These are phyloP conservation scores for Auricularia auricula-judae DNA, from an alignment of 768 basidiomycete genomes.

Conservation along the genomic window DNA sequence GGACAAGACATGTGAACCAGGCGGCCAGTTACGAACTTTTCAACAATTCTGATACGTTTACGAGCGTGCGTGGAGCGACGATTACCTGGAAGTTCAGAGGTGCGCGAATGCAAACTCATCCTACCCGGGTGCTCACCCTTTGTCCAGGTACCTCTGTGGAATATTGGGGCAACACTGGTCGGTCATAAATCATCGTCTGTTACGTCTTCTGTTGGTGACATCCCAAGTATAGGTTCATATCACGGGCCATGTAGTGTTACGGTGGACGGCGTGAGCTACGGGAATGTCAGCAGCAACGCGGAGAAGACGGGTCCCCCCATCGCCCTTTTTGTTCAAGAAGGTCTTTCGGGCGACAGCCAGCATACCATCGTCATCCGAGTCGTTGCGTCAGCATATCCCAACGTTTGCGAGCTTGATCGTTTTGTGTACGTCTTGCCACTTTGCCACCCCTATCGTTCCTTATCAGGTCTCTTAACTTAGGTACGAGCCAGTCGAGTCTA, in stretches of 20 bases:
- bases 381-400: not conserved
- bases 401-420: conserved; percentile 6
- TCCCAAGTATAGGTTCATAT: not conserved
- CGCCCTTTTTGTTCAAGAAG: not conserved
- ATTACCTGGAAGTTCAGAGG: conserved; percentile 3
- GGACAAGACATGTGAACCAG: not conserved
- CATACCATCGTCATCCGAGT: conserved; percentile 3
- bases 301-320: conserved; percentile 1
- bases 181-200: not conserved
- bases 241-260: conserved; percentile 3
- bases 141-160: not conserved
- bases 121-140: not conserved
- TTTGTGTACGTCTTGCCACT: conserved; percentile 1
- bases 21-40: conserved; percentile 4
- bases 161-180: conserved; percentile 4
- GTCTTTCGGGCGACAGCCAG: not conserved
- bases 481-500: not conserved
- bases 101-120: not conserved
- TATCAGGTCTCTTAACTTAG: not conserved
- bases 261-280: not conserved
- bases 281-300: conserved; percentile 1
- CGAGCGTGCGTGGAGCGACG: not conserved
- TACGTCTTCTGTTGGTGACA: not conserved
- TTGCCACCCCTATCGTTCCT: not conserved
- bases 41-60: conserved; percentile 4